Evolutionary conservation across 306 rosid genomes (phyloP).

Genomic region (Quercus rubra): DNA sequence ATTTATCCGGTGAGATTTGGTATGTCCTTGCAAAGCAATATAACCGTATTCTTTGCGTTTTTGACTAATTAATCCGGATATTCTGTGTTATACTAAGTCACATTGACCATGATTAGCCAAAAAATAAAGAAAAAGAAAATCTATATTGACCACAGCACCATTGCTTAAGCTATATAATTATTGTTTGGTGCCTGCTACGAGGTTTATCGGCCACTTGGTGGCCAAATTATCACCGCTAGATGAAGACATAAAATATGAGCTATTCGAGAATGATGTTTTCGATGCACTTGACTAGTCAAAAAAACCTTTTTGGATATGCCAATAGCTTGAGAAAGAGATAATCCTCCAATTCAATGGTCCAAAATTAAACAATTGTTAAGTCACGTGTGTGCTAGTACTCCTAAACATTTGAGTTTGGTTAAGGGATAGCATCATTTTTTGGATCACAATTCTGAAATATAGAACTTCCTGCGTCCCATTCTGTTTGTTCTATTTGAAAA

Average conservation of each 20-base stretch:
- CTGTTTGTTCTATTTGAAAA: too few relatives aligned
- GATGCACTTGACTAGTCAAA: not conserved
- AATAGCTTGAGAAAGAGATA: not conserved
- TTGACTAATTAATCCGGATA: not conserved
- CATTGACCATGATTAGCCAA: not conserved
- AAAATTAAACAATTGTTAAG: not conserved
- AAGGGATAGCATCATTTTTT: constrained; percentile 6
- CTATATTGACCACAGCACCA: not conserved
- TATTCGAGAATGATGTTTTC: not conserved
- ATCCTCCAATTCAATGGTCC: not conserved
- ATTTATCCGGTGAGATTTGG: not conserved
- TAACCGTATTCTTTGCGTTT: not conserved
- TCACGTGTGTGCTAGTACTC: not conserved
- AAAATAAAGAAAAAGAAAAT: not conserved
- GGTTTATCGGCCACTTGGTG: not conserved
- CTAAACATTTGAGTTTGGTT: not conserved
- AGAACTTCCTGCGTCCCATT: not conserved
- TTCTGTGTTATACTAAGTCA: not conserved
- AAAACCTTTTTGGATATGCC: not conserved
- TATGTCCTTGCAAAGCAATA: not conserved
- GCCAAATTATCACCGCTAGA: not conserved
- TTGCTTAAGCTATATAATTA: not conserved
- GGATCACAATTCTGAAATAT: not conserved
- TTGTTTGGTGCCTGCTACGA: not conserved
- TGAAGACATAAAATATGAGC: not conserved